phyloP scores from a whole-genome alignment of 2,329 filamentous ascomycete genomes.

The Fusarium transvaalense region DNA sequence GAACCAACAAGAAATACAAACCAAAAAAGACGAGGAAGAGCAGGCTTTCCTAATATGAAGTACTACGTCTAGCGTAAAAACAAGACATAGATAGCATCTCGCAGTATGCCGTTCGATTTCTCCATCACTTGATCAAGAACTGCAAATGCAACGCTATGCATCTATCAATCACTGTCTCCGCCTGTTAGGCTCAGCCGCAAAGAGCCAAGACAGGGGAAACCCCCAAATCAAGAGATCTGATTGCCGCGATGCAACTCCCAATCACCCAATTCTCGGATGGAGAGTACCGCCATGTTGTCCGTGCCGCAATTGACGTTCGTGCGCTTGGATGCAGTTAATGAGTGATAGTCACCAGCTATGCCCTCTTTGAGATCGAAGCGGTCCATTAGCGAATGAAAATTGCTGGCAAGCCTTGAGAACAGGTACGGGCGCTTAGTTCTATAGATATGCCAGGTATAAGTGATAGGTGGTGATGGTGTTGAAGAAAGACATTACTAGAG shows the following conservation, averaged over 20 bases:
- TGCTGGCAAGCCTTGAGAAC: neutral
- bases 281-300: constrained; percentile 28
- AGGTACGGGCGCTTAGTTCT: constrained; percentile 36
- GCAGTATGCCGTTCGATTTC: constrained; percentile 1
- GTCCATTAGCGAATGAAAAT: constrained; percentile 16
- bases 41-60: constrained; percentile 25
- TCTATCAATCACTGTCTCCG: neutral
- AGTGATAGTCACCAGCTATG: constrained; percentile 3
- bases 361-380: neutral
- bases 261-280: constrained; percentile 26
- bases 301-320: constrained; percentile 18
- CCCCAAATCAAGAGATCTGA: neutral
- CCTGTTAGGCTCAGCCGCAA: constrained; percentile 21
- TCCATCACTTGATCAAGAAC: constrained; percentile 34
- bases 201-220: constrained; percentile 2
- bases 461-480: constrained; percentile 17
- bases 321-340: constrained; percentile 2
- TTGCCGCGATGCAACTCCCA: constrained; percentile 21
- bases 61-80: neutral
- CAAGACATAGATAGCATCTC: neutral
- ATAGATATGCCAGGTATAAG: constrained; percentile 2
- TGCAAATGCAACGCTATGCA: constrained; percentile 17
- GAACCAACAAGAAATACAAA: constrained; percentile 12
- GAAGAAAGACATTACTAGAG: constrained; percentile 8
- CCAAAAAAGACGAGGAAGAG: constrained; percentile 1